Evolutionary conservation across 345 rosid genomes (phyloP), one percentile per base, ranked within the genome.

Genomic region (Camelina neglecta): DNA sequence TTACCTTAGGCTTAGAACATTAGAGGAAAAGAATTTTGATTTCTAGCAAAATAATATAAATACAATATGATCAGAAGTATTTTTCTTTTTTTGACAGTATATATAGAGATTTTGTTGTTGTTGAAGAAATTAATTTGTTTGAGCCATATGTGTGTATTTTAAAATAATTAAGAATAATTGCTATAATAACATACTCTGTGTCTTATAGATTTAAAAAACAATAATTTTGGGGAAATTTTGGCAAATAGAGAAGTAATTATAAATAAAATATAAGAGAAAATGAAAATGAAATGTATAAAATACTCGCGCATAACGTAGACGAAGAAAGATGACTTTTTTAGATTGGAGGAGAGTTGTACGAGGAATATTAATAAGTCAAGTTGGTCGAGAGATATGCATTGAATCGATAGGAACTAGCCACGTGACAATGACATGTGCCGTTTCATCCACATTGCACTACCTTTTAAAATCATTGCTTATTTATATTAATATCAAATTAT

Each of bases 311-410:
- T 26, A 29, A 54, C 58, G 80, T 75, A 51, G 59, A 62, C 62
- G 80, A 62, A 69, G 80, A 62, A 54, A 69, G 57, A 18, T 18
- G 61, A 50, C 16, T 48, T 18, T 18, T 18, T 18, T 18, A 35
- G 71, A 67, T n/a, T 50, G 62, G 62, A 69, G 75, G 69, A 65
- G 75, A 76, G 71, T 54, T 76, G 80, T 76, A 76, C 75, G 80
- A 76, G 80, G 75, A 69, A 63, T 76, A 76, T 76, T 33, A 70
- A 63, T 76, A 69, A 63, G 75, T 45, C 75, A 69, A 76, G 75
- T 69, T 76, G 75, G 65, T 70, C 29, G 36, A 33, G 69, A 62
- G 33, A 61, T 54, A 63, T 76, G 80, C 80, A 76, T 70, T 76
- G 80, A 76, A 69, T 62, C 75, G 71, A 69, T 63, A 53, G 10